Conservation (phyloP, 768 basidiomycete genomes). For the Grammothele lineata region DNA sequence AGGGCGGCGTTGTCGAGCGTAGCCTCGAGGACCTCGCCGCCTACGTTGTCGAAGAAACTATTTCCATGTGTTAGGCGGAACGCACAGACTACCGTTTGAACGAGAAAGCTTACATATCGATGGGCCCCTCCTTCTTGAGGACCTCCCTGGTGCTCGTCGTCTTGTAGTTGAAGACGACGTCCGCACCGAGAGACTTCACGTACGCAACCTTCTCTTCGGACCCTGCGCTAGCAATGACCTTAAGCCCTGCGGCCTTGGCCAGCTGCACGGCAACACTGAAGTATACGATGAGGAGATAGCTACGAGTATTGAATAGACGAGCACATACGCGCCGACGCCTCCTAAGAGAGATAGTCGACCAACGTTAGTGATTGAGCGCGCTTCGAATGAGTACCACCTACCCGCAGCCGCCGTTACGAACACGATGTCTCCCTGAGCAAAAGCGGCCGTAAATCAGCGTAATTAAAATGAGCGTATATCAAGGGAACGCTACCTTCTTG, state of each 20-base stretch:
- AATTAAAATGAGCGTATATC: background rate
- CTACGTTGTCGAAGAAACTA: conserved; percentile 6
- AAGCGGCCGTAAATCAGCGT: too few species aligned
- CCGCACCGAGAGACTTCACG: conserved; percentile 56
- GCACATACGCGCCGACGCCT: conserved; percentile 55
- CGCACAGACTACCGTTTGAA: too few species aligned
- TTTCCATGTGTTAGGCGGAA: too few species aligned
- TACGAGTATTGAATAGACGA: background rate
- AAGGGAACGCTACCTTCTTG: conserved; percentile 32
- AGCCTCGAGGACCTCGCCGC: conserved; percentile 2
- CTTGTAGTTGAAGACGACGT: conserved; percentile 75
- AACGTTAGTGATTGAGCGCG: too few species aligned
- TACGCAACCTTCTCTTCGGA: conserved; percentile 68
- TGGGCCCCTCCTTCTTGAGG: conserved; percentile 51
- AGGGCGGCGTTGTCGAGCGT: background rate
- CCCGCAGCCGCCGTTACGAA: conserved; percentile 47
- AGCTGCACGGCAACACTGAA: conserved; percentile 33
- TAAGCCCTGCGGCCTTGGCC: conserved; percentile 39
- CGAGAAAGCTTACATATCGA: conserved; percentile 39
- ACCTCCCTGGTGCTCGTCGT: conserved; percentile 48
- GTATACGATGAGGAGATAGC: too few species aligned
- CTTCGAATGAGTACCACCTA: too few species aligned
- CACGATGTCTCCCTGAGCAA: conserved; percentile 40
- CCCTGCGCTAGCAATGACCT: conserved; percentile 70
- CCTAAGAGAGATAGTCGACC: conserved; percentile 1